These are phyloP conservation scores for Phycomyces nitens DNA, from an alignment of 192 early-diverging fungal genomes.

Conservation along the genomic window DNA sequence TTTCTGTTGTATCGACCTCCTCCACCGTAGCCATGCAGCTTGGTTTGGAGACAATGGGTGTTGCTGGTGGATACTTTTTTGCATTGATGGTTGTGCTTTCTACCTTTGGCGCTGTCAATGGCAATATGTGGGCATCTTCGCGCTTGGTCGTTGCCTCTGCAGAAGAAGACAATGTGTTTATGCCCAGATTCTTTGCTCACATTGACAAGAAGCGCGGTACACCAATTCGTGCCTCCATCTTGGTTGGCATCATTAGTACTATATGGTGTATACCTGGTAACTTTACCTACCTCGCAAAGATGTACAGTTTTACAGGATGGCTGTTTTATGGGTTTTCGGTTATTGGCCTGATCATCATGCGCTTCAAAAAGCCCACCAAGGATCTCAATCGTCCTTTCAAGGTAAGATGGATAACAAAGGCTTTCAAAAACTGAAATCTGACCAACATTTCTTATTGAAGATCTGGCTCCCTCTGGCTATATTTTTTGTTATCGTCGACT, in stretches of 20 bases:
- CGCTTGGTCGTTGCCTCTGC: conserved; percentile 57
- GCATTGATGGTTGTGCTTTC: conserved; percentile 65
- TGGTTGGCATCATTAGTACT: conserved; percentile 54
- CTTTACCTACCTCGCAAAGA: conserved; percentile 62
- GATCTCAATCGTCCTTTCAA: conserved; percentile 39
- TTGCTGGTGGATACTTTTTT: conserved; percentile 59
- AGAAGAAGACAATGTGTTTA: conserved; percentile 52
- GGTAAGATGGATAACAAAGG: conserved; percentile 28
- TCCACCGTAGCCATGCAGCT: conserved; percentile 62
- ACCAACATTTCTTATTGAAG: not conserved
- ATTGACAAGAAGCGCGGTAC: conserved; percentile 52
- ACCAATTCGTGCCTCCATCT: conserved; percentile 56
- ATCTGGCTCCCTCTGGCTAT: conserved; percentile 23
- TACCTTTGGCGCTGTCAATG: conserved; percentile 73
- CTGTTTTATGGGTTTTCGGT: conserved; percentile 49
- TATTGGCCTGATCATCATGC: conserved; percentile 36
- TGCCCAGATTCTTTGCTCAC: conserved; percentile 60
- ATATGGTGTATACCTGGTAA: conserved; percentile 58
- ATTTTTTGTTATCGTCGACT: conserved; percentile 26
- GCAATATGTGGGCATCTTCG: conserved; percentile 64
- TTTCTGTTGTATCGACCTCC: conserved; percentile 55
- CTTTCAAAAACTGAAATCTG: no score
- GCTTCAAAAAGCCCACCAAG: conserved; percentile 33
- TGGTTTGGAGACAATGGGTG: conserved; percentile 60
- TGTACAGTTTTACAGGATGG: conserved; percentile 74